Evolutionary conservation across 495 filamentous ascomycete species (phyloP).

Genomic region (Staphylotrichum longicolle): DNA sequence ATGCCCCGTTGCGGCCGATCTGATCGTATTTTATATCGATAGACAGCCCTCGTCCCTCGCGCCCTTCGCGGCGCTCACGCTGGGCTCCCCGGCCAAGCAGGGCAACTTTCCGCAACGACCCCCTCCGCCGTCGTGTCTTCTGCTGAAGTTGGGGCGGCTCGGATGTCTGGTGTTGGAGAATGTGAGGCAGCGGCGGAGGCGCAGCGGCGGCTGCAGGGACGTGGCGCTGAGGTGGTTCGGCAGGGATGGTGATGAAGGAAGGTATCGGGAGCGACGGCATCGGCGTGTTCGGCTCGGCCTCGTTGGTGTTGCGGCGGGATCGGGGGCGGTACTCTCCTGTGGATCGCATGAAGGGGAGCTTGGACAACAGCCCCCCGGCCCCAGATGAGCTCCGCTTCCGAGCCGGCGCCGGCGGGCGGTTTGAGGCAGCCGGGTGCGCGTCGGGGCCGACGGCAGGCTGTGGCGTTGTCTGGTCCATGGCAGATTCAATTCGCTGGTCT

Average conservation of each 20-base stretch:
- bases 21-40: conserved; percentile 40
- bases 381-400: conserved; percentile 36
- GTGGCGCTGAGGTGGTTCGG: conserved; percentile 18
- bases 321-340: conserved; percentile 44
- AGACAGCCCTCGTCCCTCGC: conserved; percentile 45
- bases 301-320: conserved; percentile 43
- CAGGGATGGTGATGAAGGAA: conserved; percentile 30
- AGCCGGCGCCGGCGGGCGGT: conserved; percentile 21
- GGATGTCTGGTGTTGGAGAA: conserved; percentile 49
- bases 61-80: conserved; percentile 53
- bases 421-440: conserved; percentile 20
- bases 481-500: neutral
- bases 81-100: conserved; percentile 67
- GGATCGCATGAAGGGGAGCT: conserved; percentile 61
- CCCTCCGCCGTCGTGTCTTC: conserved; percentile 71
- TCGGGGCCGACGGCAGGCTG: conserved; percentile 18
- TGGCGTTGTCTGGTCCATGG: conserved; percentile 27
- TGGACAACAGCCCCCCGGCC: conserved; percentile 57
- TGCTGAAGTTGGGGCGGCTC: conserved; percentile 50
- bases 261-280: conserved; percentile 31
- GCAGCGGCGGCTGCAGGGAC: conserved; percentile 37
- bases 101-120: conserved; percentile 77
- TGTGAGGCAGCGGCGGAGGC: conserved; percentile 41
- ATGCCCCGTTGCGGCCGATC: conserved; percentile 5
- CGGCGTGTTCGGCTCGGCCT: conserved; percentile 23